Base-by-base conservation (phyloP, 257 asterid species). In the Rauvolfia tetraphylla region DNA sequence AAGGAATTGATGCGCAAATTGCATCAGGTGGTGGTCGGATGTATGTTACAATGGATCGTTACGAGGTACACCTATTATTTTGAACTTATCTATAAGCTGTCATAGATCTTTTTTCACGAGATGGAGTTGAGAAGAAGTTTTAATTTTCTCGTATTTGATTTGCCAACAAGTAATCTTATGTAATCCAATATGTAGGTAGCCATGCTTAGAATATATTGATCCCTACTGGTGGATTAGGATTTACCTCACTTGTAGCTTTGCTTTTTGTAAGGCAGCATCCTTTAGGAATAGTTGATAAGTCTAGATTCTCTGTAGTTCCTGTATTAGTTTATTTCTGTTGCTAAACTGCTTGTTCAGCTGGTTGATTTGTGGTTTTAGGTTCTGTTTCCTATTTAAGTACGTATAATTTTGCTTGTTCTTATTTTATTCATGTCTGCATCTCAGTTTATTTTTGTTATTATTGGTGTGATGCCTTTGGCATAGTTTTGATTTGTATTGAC, bases 21-120 rank as follows among this genome's bases (percentile, higher is more conserved):
- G 98, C 98, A 78, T 95, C 98, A 57, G 98, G 98, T 67, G 98
- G 98, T 44, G 98, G 98, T 54, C 97, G 98, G 31, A 95, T 95
- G 99, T 89, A 91, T 69, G 98, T 92, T 57, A 92, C 98, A 22
- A 95, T 95, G 99, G 98, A 95, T 78, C 93, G 99, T 56, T 95
- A 95, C 58, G 99, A 95, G 89, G 99, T 89, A 76, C 80, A 76
- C 27, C 57, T 48, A 68, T 73, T 17, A 14, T 70, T 70, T 70
- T n/a, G 15, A 41, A 12, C 56, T 39, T 69, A 27, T 18, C 10
- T 29, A 3, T 13, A 13, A 31, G 23, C 68, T 4, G 27, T 34
- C n/a, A 34, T n/a, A 0, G 8, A 56, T 23, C 39, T 1, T 31
- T 14, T 31, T 61, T 61, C 2, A 23, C n/a, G 31, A 56, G 68